phyloP scores from a whole-genome alignment of 106 monocot genomes.

The Phalaenopsis aphrodite region DNA sequence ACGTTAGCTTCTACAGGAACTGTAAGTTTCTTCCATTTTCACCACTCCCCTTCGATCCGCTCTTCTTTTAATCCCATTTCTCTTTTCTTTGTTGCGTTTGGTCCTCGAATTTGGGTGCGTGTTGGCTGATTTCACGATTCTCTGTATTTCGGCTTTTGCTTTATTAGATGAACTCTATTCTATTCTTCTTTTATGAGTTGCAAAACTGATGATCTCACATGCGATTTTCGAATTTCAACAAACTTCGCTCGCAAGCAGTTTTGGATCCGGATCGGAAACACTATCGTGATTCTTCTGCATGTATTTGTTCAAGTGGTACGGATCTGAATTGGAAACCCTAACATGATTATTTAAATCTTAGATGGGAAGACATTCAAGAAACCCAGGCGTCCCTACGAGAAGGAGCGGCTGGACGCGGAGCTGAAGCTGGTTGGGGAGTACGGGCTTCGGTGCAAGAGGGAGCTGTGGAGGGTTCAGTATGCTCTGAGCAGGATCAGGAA shows the following conservation, averaged over 20 bases:
- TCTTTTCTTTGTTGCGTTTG: neutral
- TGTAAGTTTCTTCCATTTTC: neutral
- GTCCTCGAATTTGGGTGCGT: neutral
- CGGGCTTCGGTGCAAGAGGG: slow-evolving; percentile 51
- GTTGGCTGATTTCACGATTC: neutral
- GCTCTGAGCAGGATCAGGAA: slow-evolving; percentile 49
- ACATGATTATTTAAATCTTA: slow-evolving; percentile 4
- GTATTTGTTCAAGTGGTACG: neutral
- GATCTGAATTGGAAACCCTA: neutral
- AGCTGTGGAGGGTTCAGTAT: slow-evolving; percentile 60
- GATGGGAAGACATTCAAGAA: slow-evolving; percentile 89
- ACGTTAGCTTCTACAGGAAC: slow-evolving; percentile 29
- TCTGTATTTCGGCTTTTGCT: neutral
- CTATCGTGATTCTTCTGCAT: neutral
- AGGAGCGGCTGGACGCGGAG: slow-evolving; percentile 66
- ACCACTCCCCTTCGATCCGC: neutral
- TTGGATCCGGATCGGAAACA: neutral
- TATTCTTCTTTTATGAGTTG: neutral
- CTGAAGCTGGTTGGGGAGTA: slow-evolving; percentile 73
- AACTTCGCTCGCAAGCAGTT: neutral
- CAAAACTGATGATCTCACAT: neutral
- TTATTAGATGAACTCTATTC: neutral
- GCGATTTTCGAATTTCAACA: neutral
- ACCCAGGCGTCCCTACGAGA: slow-evolving; percentile 74
- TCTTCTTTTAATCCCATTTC: neutral